A percentile compares a stretch with the other conserved stretches of the same genome.
Conservation (phyloP, 1,284 basidiomycete species). For the Fomitiporia mediterranea region DNA sequence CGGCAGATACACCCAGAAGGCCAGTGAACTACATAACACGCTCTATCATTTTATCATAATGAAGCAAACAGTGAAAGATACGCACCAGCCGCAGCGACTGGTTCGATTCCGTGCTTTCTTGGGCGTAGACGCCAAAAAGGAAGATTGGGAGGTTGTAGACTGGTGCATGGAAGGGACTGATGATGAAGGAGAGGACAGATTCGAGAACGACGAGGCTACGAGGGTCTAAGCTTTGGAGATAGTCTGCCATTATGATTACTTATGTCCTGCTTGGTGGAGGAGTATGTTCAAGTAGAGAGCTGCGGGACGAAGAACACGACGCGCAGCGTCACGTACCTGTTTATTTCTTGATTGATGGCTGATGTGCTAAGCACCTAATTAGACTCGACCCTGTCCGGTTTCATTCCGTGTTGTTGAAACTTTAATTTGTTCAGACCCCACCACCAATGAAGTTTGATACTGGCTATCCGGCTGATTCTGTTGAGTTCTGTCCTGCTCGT, state of each 20-base stretch:
- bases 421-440: not conserved
- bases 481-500: constrained; percentile 82
- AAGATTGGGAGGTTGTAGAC: constrained; percentile 71
- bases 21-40: constrained; percentile 51
- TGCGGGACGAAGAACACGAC: not conserved
- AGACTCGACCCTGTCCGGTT: too few species aligned
- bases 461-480: constrained; percentile 78
- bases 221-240: constrained; percentile 64
- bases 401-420: too few species aligned
- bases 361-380: not conserved
- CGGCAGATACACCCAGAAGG: constrained; percentile 50
- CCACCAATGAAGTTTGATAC: constrained; percentile 53
- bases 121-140: constrained; percentile 66
- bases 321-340: not conserved
- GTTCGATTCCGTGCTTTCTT: constrained; percentile 59
- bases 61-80: not conserved
- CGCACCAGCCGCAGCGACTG: constrained; percentile 61
- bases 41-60: not conserved
- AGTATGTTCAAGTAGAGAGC: too few species aligned
- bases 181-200: constrained; percentile 58
- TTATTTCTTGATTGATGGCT: not conserved
- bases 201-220: constrained; percentile 60
- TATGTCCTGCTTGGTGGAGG: not conserved
- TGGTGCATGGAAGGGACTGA: constrained; percentile 55
- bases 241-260: constrained; percentile 71